A percentile compares a stretch with the other conserved stretches of the same genome.
Evolutionary conservation across 495 filamentous ascomycete genomes (phyloP).

Genomic region (Penicillium cosmopolitanum): DNA sequence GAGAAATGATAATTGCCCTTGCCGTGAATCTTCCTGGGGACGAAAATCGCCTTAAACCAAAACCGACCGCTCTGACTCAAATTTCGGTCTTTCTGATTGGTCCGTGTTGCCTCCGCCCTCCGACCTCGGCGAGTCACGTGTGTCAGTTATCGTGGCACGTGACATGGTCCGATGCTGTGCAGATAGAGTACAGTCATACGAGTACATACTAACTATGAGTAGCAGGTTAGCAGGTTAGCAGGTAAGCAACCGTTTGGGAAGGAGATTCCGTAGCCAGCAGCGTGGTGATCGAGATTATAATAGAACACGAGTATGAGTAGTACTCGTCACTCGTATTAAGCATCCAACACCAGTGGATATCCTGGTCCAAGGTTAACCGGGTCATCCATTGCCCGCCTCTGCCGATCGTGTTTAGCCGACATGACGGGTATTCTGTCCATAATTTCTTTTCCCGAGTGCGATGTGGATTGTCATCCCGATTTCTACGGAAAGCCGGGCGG

Average conservation of each 20-base stretch:
- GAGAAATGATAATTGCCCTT: constrained; percentile 29
- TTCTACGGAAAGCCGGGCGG: constrained; percentile 19
- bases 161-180: constrained; percentile 2
- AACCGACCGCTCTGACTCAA: constrained; percentile 31
- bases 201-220: too few species aligned
- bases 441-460: constrained; percentile 11
- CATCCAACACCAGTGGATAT: too few species aligned
- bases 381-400: constrained; percentile 1
- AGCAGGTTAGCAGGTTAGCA: too few species aligned
- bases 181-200: too few species aligned
- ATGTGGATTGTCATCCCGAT: constrained; percentile 4
- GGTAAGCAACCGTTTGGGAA: background rate
- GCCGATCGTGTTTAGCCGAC: constrained; percentile 13
- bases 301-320: too few species aligned
- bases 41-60: constrained; percentile 33
- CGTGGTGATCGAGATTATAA: too few species aligned
- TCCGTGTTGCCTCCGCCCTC: constrained; percentile 27
- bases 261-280: too few species aligned
- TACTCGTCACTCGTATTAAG: too few species aligned
- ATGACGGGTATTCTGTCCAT: background rate
- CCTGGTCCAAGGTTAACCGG: background rate
- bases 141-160: constrained; percentile 14
- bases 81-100: constrained; percentile 39
- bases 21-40: constrained; percentile 30
- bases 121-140: constrained; percentile 37